Base-by-base conservation (phyloP, 441 rosid genomes). In the Pelargonium myrrhifolium region DNA sequence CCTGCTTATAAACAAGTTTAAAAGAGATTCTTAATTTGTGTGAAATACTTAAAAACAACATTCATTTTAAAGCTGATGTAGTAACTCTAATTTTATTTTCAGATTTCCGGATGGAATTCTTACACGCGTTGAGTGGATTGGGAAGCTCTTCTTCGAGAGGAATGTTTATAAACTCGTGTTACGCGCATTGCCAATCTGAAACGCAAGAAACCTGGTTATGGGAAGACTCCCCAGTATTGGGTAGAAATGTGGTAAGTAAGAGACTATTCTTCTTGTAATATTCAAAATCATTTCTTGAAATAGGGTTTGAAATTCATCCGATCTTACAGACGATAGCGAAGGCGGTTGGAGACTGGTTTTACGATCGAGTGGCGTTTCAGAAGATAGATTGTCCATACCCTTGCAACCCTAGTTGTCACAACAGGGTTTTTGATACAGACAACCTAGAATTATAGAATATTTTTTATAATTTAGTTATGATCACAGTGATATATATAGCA, bases 281-380 rank as follows among this genome's bases (percentile, higher is more conserved):
- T 1, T 3, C 31, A 2, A 28, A 28, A 28, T 28, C 31, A 0
- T 28, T 28, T 28, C 31, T 28, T 3, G 31, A 28, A 28, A 28
- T 28, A 28, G 31, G 31, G 31, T 28, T 28, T 28, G 31, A 28
- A 28, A 2, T 1, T 45, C 11, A 1, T 45, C 3, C n/a, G 17
- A 45, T 20, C 6, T 8, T 77, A 74, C 92, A 91, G 99, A 76
- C 84, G 72, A 89, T 93, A 28, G 99, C 92, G 63, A 84, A 83
- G 79, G 96, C 99, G 51, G 87, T 89, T 22, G 97, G 97, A 78
- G 96, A 93, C 70, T 93, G 99, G 99, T 93, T 79, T 75, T 88
- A 74, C 15, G 87, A 84, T 56, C 69, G 97, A 56, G 78, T 39
- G 42, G 68, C 74, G 51, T 80, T 88, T 78, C 81, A 81, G 70